These are phyloP conservation scores for Yamadazyma taylorii DNA, from an alignment of 1,139 yeast genomes.

Conservation along the genomic window DNA sequence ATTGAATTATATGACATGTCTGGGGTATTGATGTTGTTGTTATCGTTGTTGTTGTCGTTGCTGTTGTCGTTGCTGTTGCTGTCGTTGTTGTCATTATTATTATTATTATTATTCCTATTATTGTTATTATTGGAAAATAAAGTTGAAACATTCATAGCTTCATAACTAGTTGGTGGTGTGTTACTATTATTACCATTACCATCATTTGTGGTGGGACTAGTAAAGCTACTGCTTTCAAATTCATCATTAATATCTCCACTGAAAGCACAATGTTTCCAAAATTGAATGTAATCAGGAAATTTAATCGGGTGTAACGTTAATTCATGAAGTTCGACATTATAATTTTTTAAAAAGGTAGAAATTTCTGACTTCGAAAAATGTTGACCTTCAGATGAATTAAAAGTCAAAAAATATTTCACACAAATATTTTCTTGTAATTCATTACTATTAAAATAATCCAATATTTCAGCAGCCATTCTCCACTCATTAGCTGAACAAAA, in stretches of 20 bases:
- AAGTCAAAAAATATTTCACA: conserved; percentile 5
- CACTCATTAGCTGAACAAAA: conserved; percentile 39
- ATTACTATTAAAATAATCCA: conserved; percentile 23
- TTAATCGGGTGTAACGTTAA: conserved; percentile 11
- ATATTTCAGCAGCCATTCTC: conserved; percentile 29
- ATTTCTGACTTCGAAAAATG: conserved; percentile 5
- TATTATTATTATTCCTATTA: too few relatives aligned
- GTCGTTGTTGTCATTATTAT: too few relatives aligned
- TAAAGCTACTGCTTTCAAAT: neutral
- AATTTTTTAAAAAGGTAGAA: conserved; percentile 6
- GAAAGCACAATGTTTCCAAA: conserved; percentile 11
- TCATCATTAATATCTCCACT: neutral
- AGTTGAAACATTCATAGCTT: conserved; percentile 5
- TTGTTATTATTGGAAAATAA: too few relatives aligned
- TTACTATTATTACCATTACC: too few relatives aligned
- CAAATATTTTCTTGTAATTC: conserved; percentile 15
- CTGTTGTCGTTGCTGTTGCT: too few relatives aligned
- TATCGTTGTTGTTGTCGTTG: too few relatives aligned
- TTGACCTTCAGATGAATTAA: conserved; percentile 2
- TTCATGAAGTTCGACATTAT: conserved; percentile 8
- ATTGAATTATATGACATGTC: too few relatives aligned
- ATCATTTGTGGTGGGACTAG: too few relatives aligned
- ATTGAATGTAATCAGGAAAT: conserved; percentile 12
- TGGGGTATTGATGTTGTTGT: too few relatives aligned
- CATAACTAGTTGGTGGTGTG: conserved; percentile 9